These are phyloP conservation scores for Xerocomus brunneocitrinus DNA, from an alignment of 768 basidiomycete genomes.

Conservation along the genomic window DNA sequence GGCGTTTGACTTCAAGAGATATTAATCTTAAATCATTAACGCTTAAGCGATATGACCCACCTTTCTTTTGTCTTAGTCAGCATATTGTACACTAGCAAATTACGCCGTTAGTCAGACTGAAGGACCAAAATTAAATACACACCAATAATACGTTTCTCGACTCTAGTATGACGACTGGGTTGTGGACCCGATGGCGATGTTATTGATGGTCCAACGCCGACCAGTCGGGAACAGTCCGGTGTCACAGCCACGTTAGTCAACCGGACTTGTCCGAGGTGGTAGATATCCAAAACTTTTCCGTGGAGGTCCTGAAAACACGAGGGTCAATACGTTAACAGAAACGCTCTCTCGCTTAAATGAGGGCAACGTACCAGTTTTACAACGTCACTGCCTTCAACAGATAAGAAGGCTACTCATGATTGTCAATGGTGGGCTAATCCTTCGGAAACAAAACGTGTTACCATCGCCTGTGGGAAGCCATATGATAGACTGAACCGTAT, in stretches of 20 bases:
- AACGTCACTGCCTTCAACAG: constrained; percentile 46
- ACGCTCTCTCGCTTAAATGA: constrained; percentile 4
- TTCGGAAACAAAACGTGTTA: constrained; percentile 16
- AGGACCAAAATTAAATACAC: constrained; percentile 11
- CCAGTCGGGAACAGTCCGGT: constrained; percentile 41
- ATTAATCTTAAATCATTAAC: constrained; percentile 9
- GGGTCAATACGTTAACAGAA: constrained; percentile 14
- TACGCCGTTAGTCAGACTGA: constrained; percentile 2
- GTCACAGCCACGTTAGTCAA: constrained; percentile 50
- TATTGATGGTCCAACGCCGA: constrained; percentile 47
- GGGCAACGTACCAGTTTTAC: constrained; percentile 38
- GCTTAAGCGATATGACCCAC: constrained; percentile 24
- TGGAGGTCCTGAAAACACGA: constrained; percentile 36
- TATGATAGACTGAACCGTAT: constrained; percentile 45
- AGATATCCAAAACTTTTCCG: constrained; percentile 41
- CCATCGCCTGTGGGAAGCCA: constrained; percentile 50
- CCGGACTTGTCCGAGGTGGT: constrained; percentile 42
- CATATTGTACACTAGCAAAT: constrained; percentile 44
- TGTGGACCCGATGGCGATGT: constrained; percentile 40
- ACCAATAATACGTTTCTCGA: constrained; percentile 54
- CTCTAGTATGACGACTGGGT: constrained; percentile 44
- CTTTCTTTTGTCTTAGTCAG: constrained; percentile 40
- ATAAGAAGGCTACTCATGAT: constrained; percentile 41
- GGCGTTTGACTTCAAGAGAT: constrained; percentile 43
- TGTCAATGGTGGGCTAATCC: constrained; percentile 10